Conservation (phyloP, 2,329 filamentous ascomycete species). For the Stachybotrys chlorohalonatus region DNA sequence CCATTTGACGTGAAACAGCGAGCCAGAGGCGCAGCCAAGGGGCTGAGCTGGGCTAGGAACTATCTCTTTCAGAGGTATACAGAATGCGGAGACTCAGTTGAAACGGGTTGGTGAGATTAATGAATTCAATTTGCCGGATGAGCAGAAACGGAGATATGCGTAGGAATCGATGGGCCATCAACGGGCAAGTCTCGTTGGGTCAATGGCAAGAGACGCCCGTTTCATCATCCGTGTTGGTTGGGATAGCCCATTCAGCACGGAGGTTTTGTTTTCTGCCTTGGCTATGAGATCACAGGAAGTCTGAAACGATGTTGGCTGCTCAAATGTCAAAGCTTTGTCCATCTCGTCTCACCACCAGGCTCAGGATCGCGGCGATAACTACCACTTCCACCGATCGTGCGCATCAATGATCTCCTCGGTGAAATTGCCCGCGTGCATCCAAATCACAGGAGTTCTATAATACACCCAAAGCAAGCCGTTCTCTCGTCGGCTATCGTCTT, state of each 20-base stretch:
- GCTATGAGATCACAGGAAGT: too few relatives aligned
- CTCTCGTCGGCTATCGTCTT: not conserved
- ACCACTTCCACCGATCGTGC: not conserved
- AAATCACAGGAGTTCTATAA: not conserved
- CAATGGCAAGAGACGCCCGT: too few relatives aligned
- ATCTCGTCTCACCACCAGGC: too few relatives aligned
- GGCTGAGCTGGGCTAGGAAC: not conserved
- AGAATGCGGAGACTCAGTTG: not conserved
- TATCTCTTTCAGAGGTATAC: not conserved
- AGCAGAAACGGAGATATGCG: not conserved
- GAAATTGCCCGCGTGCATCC: not conserved
- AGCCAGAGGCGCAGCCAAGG: not conserved
- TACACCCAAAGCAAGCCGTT: not conserved
- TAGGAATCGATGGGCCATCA: not conserved
- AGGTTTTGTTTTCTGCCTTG: too few relatives aligned
- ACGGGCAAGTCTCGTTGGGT: too few relatives aligned
- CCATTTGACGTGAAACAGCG: not conserved
- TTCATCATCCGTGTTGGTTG: too few relatives aligned
- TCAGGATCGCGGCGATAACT: not conserved
- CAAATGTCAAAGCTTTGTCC: not conserved
- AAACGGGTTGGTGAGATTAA: not conserved
- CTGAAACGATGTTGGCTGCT: not conserved
- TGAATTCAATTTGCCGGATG: not conserved
- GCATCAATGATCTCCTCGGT: not conserved
- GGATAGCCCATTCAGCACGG: too few relatives aligned